Base-by-base conservation (phyloP, 768 basidiomycete genomes). In the Amanita fuliginea region DNA sequence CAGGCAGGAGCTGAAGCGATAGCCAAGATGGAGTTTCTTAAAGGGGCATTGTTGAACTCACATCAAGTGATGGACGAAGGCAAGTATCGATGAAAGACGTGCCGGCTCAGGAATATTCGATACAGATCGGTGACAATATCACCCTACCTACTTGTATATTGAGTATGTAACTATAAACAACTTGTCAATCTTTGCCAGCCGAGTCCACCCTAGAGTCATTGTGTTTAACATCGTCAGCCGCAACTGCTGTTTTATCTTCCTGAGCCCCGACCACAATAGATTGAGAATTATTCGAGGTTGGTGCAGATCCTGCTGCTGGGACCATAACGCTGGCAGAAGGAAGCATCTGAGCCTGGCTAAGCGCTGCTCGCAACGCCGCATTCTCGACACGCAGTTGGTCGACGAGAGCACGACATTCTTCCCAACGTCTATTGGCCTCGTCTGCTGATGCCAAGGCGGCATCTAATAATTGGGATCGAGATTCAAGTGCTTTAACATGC, bases 341-440 rank as follows among this genome's bases (percentile, higher is more conserved):
- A 24, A 76, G 50, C 36, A 73, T 48, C 44, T 71, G 71, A 8
- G 67, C 64, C 52, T 75, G 72, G 51, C 71, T 75, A 46, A 90
- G 74, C 2, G 83, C 83, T 0, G 83, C 81, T 7, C 87, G 75
- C 3, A 91, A 70, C 2, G 83, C 80, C 6, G 86, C 77, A 51
- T 90, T 92, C 66, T 92, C 89, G 45, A 87, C 77, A 39, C 89
- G 80, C 6, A 92, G 75, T 61, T 87, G 85, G 62, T 92, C 89
- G n/a, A 89, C 84, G 49, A 92, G 74, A 1, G 81, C 79, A n/a
- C 89, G 81, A 54, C 88, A 91, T 55, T 92, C 89, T 57, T 91
- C 89, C 86, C 87, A 90, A 14, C 89, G 81, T 10, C 87, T 74
- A 59, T 89, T 90, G 8, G 89, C 89, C 60, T 90, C 89, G 60